phyloP scores from a whole-genome alignment of 2,329 filamentous ascomycete genomes.

The Fusarium sp. region DNA sequence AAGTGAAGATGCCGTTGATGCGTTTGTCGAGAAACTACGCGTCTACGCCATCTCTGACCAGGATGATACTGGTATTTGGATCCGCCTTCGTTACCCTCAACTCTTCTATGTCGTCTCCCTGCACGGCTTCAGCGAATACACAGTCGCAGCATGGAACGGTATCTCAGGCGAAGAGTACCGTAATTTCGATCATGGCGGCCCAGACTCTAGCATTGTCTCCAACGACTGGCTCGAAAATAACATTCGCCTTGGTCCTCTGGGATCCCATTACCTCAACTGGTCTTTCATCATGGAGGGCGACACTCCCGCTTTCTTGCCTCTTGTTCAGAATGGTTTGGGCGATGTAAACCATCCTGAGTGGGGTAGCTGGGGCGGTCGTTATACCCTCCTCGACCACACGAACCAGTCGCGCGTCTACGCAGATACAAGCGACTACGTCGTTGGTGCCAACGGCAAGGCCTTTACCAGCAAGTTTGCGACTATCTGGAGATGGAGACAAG shows the following conservation, averaged over 20 bases:
- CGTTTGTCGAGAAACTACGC: slow-evolving; percentile 56
- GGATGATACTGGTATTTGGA: slow-evolving; percentile 67
- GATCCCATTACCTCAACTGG: slow-evolving; percentile 9
- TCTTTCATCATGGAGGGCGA: slow-evolving; percentile 24
- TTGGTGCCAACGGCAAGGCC: neutral
- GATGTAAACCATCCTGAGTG: slow-evolving; percentile 20
- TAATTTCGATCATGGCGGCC: slow-evolving; percentile 10
- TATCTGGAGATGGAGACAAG: slow-evolving; percentile 19
- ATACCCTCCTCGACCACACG: slow-evolving; percentile 9
- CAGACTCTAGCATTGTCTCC: neutral
- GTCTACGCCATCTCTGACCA: slow-evolving; percentile 70
- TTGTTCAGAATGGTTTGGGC: slow-evolving; percentile 3
- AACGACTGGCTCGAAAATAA: slow-evolving; percentile 15
- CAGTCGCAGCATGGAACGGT: slow-evolving; percentile 64
- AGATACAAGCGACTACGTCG: slow-evolving; percentile 10
- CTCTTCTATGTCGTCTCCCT: slow-evolving; percentile 66
- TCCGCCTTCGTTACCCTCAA: slow-evolving; percentile 63
- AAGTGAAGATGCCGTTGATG: slow-evolving; percentile 47
- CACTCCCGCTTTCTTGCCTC: slow-evolving; percentile 1
- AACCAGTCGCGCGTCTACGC: neutral
- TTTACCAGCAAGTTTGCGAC: slow-evolving; percentile 24
- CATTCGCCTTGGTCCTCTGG: slow-evolving; percentile 7
- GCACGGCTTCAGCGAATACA: slow-evolving; percentile 67
- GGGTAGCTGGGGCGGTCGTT: slow-evolving; percentile 23
- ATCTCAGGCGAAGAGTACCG: slow-evolving; percentile 50